Conservation (phyloP, 2,329 filamentous ascomycete species). For the Rhinocladiella similis region DNA sequence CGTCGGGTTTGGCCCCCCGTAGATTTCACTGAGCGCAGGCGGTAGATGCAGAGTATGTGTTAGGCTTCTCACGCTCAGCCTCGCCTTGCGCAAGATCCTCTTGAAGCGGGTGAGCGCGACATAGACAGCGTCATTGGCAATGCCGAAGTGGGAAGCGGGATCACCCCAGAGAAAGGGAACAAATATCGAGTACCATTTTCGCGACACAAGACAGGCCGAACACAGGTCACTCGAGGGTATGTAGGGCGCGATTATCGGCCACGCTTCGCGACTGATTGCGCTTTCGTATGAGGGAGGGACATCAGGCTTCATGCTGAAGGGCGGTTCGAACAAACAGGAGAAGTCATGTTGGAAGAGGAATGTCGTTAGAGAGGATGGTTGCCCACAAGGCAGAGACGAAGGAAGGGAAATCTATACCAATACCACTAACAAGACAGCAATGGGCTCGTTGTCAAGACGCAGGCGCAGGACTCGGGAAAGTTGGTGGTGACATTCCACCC, state of each 20-base stretch:
- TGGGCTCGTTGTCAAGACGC: too few species aligned
- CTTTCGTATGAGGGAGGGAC: slow-evolving; percentile 61
- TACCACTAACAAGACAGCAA: too few species aligned
- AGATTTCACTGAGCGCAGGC: slow-evolving; percentile 61
- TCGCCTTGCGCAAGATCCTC: slow-evolving; percentile 55
- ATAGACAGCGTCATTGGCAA: slow-evolving; percentile 58
- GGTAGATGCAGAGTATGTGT: slow-evolving; percentile 64
- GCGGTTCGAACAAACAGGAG: background rate
- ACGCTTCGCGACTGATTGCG: slow-evolving; percentile 56
- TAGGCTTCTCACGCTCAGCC: slow-evolving; percentile 53
- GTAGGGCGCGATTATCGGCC: slow-evolving; percentile 58
- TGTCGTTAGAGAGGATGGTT: background rate
- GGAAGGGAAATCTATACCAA: too few species aligned
- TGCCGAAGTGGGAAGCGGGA: slow-evolving; percentile 61
- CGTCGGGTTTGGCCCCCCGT: slow-evolving; percentile 58
- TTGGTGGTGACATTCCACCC: too few species aligned
- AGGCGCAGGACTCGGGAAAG: too few species aligned
- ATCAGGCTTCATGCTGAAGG: slow-evolving; percentile 33
- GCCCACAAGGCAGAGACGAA: background rate
- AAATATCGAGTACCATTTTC: slow-evolving; percentile 59
- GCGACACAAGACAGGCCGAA: slow-evolving; percentile 56
- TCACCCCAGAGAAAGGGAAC: slow-evolving; percentile 62
- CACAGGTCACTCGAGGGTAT: slow-evolving; percentile 58
- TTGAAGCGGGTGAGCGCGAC: slow-evolving; percentile 62
- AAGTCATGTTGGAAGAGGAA: slow-evolving; percentile 11